phyloP scores from a whole-genome alignment of 768 basidiomycete genomes.

The Calocera viscosa region DNA sequence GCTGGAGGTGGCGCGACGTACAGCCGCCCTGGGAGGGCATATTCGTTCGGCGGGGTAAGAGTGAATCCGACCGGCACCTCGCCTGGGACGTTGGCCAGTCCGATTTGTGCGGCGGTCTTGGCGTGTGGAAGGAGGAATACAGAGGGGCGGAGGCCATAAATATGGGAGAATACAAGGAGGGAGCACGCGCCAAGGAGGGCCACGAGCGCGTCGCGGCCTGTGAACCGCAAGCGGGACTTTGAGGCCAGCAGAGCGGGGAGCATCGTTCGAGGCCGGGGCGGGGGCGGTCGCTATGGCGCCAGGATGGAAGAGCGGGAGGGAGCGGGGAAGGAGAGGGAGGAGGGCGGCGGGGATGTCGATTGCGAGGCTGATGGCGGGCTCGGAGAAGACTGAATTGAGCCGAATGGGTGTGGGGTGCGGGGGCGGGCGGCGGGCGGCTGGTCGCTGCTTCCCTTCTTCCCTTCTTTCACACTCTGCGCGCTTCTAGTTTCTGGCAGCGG shows the following conservation, averaged over 20 bases:
- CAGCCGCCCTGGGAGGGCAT: not conserved
- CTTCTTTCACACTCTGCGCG: not conserved
- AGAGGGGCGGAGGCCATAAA: not conserved
- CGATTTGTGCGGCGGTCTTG: not conserved
- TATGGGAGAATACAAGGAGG: not conserved
- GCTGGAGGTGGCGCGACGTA: not conserved
- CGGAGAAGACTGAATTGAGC: not conserved
- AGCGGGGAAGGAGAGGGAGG: not conserved
- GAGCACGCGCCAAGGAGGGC: constrained; percentile 3
- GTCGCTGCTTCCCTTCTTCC: not conserved
- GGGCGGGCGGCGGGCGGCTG: not conserved
- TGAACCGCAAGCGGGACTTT: not conserved
- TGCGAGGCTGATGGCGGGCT: not conserved
- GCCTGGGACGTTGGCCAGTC: not conserved
- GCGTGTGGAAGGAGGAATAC: not conserved
- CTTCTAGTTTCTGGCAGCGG: not conserved
- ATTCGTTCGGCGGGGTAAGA: not conserved
- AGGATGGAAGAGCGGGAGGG: not conserved
- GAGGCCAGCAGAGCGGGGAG: not conserved
- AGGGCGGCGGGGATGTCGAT: not conserved
- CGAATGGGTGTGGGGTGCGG: not conserved
- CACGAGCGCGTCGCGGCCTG: not conserved
- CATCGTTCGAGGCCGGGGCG: not conserved
- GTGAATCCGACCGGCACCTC: not conserved
- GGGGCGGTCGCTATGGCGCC: not conserved